Conservation (phyloP, 2,329 filamentous ascomycete species). For the Verticillium nonalfalfae region DNA sequence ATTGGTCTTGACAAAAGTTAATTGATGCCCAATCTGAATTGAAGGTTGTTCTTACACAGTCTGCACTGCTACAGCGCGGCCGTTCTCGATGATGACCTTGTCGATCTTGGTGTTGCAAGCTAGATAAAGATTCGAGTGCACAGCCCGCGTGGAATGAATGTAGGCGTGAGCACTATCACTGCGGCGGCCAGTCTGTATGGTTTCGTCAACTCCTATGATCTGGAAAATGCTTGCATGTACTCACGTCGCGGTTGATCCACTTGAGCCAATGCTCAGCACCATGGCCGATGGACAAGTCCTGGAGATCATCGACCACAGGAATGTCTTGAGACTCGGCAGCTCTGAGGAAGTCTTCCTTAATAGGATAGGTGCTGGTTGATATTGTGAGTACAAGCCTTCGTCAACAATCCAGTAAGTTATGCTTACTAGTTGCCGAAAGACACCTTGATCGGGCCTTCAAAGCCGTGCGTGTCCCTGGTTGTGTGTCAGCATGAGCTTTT, state of each 20-base stretch:
- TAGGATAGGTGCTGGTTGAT: slow-evolving; percentile 56
- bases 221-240: slow-evolving; percentile 5
- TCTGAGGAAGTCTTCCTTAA: slow-evolving; percentile 75
- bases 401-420: too few relatives aligned
- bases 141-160: slow-evolving; percentile 66
- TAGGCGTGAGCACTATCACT: slow-evolving; percentile 75
- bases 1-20: slow-evolving; percentile 34
- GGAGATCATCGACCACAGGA: slow-evolving; percentile 66
- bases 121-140: slow-evolving; percentile 65
- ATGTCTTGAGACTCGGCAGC: slow-evolving; percentile 69
- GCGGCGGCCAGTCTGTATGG: slow-evolving; percentile 54
- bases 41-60: slow-evolving; percentile 40
- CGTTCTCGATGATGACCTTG: slow-evolving; percentile 68
- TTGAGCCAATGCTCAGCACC: slow-evolving; percentile 81
- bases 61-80: slow-evolving; percentile 63
- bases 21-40: slow-evolving; percentile 15
- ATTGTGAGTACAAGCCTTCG: background rate
- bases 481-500: background rate
- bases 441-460: slow-evolving; percentile 75
- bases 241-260: slow-evolving; percentile 68
- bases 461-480: slow-evolving; percentile 61
- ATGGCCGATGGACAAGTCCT: slow-evolving; percentile 62
- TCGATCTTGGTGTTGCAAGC: slow-evolving; percentile 73
- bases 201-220: background rate
- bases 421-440: slow-evolving; percentile 66